Evolutionary conservation across 2,329 filamentous ascomycete species (phyloP), one percentile per base, ranked within the genome.

Genomic region (Akanthomyces uredinophilus): DNA sequence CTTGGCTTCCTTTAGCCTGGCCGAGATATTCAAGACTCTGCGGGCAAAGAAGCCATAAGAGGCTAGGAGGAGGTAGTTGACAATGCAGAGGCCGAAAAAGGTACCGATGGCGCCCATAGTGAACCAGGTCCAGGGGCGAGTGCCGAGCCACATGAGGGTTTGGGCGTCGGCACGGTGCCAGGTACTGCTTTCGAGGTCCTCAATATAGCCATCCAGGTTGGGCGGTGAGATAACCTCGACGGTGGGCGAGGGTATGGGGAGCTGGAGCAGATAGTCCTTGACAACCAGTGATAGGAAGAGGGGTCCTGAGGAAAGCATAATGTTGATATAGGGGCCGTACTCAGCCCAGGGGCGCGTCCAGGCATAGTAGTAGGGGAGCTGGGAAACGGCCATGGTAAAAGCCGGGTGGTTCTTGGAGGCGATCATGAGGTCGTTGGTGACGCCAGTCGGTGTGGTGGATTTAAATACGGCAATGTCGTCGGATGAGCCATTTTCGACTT

Each of bases 381-480:
- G 80, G 65, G 89, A 82, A 68, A 91, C 89, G 44, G 89, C 86
- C 54, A 81, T 80, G 56, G 87, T 78, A 78, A 92, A 92, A 77
- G 91, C 91, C 0, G 89, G 89, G 68, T 93, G 90, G 64, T 86
- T 81, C 0, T 87, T 85, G 0, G 90, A 81, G 18, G 88, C 77
- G 54, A 88, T 88, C 89, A 93, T 92, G 46, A 87, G 87, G 69
- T 93, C 90, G 77, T 93, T 93, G 66, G 87, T 90, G 67, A 93
- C 90, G 65, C 90, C 90, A 1, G 90, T 93, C 2, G 90, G 90
- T 3, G 83, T 77, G 0, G 90, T 93, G 66, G 71, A 72, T 51
- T 72, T 70, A 67, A 72, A 73, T 43, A 73, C 63, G 54, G 71
- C 70, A 44, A 66, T 64, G 63, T 72, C 67, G 2, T 37, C 29